Percentiles rank a stretch among this genome's conserved stretches.
These are phyloP conservation scores for Amauroascus niger DNA, from an alignment of 2,329 filamentous ascomycete species.

Conservation along the genomic window DNA sequence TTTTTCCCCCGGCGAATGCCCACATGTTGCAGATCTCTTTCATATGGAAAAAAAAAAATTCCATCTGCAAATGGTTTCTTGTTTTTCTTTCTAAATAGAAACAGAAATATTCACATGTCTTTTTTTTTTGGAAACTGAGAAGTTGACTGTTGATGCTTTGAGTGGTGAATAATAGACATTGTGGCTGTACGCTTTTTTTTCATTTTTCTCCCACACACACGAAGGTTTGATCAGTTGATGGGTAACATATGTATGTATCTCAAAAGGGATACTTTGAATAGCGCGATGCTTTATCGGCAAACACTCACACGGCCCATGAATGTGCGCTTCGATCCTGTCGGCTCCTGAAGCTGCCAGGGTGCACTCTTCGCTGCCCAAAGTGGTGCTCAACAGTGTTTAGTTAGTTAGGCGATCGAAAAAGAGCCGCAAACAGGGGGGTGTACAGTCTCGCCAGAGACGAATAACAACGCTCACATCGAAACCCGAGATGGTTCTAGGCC, in stretches of 20 bases:
- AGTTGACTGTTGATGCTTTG: too few relatives aligned
- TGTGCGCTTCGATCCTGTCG: background rate
- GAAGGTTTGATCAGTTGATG: too few relatives aligned
- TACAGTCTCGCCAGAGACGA: background rate
- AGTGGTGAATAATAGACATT: too few relatives aligned
- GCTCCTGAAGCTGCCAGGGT: background rate
- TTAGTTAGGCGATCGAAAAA: background rate
- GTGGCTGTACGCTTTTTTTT: too few relatives aligned
- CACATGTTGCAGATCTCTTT: background rate
- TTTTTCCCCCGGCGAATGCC: background rate
- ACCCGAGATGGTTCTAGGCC: background rate
- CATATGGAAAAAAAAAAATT: constrained; percentile 1
- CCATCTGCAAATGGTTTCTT: background rate
- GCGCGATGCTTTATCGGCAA: background rate
- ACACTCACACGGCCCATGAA: background rate
- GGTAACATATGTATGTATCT: too few relatives aligned
- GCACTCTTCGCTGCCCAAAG: constrained; percentile 12
- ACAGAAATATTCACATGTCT: too few relatives aligned
- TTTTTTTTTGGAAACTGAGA: too few relatives aligned
- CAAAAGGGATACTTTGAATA: too few relatives aligned
- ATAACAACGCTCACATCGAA: background rate
- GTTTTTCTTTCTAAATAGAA: too few relatives aligned
- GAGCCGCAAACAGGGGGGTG: constrained; percentile 2
- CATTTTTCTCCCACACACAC: too few relatives aligned
- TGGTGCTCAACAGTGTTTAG: constrained; percentile 2